A percentile compares a stretch with the other conserved stretches of the same genome.
Conservation (phyloP, 1,284 basidiomycete species). For the Ganoderma lingzhi region DNA sequence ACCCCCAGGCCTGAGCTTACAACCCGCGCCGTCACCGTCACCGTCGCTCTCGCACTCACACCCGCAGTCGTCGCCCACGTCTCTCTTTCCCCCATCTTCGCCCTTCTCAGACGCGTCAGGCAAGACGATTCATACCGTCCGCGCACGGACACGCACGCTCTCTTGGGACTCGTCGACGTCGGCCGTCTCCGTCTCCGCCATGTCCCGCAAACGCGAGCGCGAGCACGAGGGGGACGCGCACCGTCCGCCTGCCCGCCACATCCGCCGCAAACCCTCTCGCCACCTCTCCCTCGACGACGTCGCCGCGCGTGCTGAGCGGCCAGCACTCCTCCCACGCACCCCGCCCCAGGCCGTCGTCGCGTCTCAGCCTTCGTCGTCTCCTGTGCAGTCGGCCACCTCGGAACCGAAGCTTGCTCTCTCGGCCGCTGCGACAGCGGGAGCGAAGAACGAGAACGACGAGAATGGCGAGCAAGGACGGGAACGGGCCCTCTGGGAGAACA, state of each 20-base stretch:
- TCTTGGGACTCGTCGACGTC: constrained; percentile 25
- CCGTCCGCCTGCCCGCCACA: constrained; percentile 9
- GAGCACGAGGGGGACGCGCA: constrained; percentile 14
- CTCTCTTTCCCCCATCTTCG: constrained; percentile 28
- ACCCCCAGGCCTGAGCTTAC: not conserved
- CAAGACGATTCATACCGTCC: constrained; percentile 39
- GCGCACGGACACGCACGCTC: constrained; percentile 28
- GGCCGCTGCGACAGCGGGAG: not conserved
- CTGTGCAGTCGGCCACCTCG: constrained; percentile 33
- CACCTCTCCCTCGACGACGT: constrained; percentile 65
- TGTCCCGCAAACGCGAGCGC: constrained; percentile 21
- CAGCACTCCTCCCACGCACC: constrained; percentile 29
- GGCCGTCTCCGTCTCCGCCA: constrained; percentile 7
- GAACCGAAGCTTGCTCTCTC: constrained; percentile 35
- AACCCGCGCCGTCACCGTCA: constrained; percentile 23
- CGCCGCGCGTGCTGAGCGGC: constrained; percentile 42
- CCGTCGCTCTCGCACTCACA: constrained; percentile 49
- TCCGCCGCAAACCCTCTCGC: constrained; percentile 30
- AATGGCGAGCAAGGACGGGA: constrained; percentile 35
- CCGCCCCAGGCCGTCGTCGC: constrained; percentile 22
- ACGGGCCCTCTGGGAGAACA: constrained; percentile 65
- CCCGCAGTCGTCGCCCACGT: constrained; percentile 28
- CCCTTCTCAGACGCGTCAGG: constrained; percentile 41
- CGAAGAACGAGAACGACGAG: constrained; percentile 34
- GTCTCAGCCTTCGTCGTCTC: constrained; percentile 18